Evolutionary conservation across 306 rosid species (phyloP), one percentile per base, ranked within the genome.

Genomic region (Pachyrhizus erosus): DNA sequence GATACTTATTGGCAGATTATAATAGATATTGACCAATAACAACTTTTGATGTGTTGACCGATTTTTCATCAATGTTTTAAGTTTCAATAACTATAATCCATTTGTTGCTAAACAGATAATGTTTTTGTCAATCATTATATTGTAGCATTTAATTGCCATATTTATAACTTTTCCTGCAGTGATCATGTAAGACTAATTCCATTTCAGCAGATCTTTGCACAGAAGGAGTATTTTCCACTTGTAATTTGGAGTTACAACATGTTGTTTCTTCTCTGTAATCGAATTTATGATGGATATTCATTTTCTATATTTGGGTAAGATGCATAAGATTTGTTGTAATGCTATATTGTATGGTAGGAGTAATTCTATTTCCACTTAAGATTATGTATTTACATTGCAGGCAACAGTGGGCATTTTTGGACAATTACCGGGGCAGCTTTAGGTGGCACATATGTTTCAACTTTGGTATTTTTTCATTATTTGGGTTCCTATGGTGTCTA

Each of bases 361-460:
- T 57, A 46, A 73, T 83, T 31, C 33, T 43, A 65, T 82, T 74
- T 77, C 70, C 52, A 39, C 76, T 71, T 77, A 75, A 37, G 75
- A 67, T 48, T 62, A 17, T 78, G 57, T 73, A 76, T 87, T 62
- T 75, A 15, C 65, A 39, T 77, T 85, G 55, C 78, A 93, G 98
- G 85, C 87, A 89, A 83, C 87, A 76, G 26, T 96, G 92, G 96
- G 82, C 89, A 76, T 86, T 81, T 80, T 83, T 96, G 94, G 96
- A 96, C 86, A 83, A 88, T 81, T 93, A 72, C 80, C 90, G 97
- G 66, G 98, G 98, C 83, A 87, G 96, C 82, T 96, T 96, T 82
- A 89, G 97, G 85, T 96, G 98, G 99, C 99, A 96, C 73, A 96
- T 93, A 84, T 93, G 98, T 87, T 96, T 96, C 76, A 96, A 96